Percentiles rank a stretch among this genome's conserved stretches.
Conservation (phyloP, 2,329 filamentous ascomycete species). For the Colletotrichum brevisporum region DNA sequence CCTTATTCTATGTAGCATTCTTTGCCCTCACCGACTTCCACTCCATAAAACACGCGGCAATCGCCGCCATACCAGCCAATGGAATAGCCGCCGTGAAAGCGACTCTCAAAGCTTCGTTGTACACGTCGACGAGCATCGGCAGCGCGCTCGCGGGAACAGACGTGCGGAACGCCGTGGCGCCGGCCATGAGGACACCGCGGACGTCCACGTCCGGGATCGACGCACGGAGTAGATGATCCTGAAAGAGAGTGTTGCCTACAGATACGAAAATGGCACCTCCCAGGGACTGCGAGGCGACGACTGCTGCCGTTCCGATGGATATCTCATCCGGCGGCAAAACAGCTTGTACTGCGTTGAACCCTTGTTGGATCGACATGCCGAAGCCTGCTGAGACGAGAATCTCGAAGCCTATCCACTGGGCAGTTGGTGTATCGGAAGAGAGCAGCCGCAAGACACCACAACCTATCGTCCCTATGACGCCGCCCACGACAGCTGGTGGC, state of each 20-base stretch:
- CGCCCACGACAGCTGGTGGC: constrained; percentile 45
- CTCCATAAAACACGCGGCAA: constrained; percentile 36
- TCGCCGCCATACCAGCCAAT: constrained; percentile 24
- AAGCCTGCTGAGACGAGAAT: constrained; percentile 58
- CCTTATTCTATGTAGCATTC: not conserved
- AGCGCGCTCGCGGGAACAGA: constrained; percentile 63
- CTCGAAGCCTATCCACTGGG: constrained; percentile 63
- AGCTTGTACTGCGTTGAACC: constrained; percentile 59
- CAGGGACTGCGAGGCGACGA: constrained; percentile 50
- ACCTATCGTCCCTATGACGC: constrained; percentile 52
- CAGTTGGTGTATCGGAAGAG: constrained; percentile 47
- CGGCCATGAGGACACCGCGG: constrained; percentile 51
- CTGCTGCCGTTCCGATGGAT: constrained; percentile 49
- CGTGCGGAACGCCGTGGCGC: constrained; percentile 65
- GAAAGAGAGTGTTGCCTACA: constrained; percentile 56
- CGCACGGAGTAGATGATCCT: constrained; percentile 52
- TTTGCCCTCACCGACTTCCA: constrained; percentile 30
- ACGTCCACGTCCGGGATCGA: constrained; percentile 42
- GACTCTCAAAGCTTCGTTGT: constrained; percentile 73
- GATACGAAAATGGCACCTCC: constrained; percentile 61
- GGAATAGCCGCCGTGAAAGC: constrained; percentile 55
- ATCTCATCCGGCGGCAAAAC: constrained; percentile 46
- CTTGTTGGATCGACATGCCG: constrained; percentile 57
- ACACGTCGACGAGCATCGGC: constrained; percentile 66
- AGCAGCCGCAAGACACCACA: constrained; percentile 55